Evolutionary conservation across 2,329 filamentous ascomycete species (phyloP).

Genomic region (Ophiocordyceps camponoti-rufipedis): DNA sequence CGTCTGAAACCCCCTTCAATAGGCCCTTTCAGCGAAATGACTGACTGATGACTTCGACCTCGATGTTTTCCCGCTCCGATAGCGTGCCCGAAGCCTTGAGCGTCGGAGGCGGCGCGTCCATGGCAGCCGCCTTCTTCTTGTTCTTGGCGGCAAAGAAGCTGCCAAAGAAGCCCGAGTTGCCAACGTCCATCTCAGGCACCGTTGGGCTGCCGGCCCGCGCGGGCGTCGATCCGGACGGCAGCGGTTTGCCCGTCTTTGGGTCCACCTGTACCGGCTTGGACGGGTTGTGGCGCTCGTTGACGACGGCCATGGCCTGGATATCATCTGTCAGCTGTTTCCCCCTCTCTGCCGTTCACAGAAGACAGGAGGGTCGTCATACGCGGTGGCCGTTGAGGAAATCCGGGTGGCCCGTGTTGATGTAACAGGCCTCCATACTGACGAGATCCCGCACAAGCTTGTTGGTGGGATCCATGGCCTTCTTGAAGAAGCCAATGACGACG

Average conservation of each 20-base stretch:
- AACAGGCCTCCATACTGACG: slow-evolving; percentile 88
- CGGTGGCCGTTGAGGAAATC: slow-evolving; percentile 95
- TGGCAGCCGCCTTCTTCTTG: slow-evolving; percentile 99
- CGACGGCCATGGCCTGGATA: slow-evolving; percentile 75
- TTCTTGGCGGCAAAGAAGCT: slow-evolving; percentile 99
- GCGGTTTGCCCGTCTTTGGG: slow-evolving; percentile 93
- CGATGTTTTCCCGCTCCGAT: slow-evolving; percentile 83
- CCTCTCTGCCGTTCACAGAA: neutral
- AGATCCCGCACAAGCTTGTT: slow-evolving; percentile 93
- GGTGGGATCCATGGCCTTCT: slow-evolving; percentile 94
- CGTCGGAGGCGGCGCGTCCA: slow-evolving; percentile 85
- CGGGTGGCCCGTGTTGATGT: slow-evolving; percentile 96
- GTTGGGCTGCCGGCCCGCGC: slow-evolving; percentile 61
- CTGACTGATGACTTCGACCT: slow-evolving; percentile 96
- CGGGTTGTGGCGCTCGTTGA: slow-evolving; percentile 77
- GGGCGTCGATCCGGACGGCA: slow-evolving; percentile 48
- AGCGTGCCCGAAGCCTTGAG: slow-evolving; percentile 89
- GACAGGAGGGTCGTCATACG: slow-evolving; percentile 23
- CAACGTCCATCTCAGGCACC: slow-evolving; percentile 29
- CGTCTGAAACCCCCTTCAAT: neutral
- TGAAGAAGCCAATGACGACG: slow-evolving; percentile 89
- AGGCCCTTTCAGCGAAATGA: slow-evolving; percentile 7
- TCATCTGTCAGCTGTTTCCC: neutral
- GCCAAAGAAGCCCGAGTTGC: slow-evolving; percentile 78
- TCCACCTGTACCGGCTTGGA: slow-evolving; percentile 85